Evolutionary conservation across 202 grass and related monocot genomes (phyloP).

Genomic region (Thinopyrum obtusiflorum): DNA sequence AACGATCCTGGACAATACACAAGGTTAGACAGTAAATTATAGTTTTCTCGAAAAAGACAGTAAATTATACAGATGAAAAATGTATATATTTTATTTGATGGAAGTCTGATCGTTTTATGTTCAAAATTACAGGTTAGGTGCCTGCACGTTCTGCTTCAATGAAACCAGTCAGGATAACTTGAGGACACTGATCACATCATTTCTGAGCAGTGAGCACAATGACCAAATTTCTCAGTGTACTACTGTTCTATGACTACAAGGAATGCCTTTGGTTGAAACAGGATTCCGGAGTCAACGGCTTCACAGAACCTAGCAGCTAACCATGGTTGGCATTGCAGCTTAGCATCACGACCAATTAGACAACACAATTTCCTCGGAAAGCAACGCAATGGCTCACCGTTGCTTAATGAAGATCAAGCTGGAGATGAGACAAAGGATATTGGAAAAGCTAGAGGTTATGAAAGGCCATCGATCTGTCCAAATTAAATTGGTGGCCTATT

Average conservation of each 20-base stretch:
- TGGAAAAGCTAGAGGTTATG: background rate
- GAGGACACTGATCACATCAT: background rate
- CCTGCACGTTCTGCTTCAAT: background rate
- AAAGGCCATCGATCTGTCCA: background rate
- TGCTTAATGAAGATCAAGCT: conserved; percentile 10
- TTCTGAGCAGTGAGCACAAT: background rate
- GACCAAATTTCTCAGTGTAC: background rate
- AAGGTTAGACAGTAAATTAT: background rate
- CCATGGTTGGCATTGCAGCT: background rate
- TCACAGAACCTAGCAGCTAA: background rate
- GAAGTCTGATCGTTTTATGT: background rate
- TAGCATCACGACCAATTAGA: background rate
- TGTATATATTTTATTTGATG: background rate
- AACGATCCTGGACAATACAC: background rate
- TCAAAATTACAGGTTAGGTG: background rate
- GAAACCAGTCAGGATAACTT: background rate
- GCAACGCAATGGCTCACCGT: background rate
- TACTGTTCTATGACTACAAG: background rate
- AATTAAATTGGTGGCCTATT: background rate
- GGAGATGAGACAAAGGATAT: background rate
- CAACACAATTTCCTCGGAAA: background rate
- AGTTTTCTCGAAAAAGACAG: background rate
- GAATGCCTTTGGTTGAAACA: background rate
- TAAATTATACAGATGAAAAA: background rate
- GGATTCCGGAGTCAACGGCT: background rate